Conservation (phyloP, 495 filamentous ascomycete species). For the Podospora fimiseda region DNA sequence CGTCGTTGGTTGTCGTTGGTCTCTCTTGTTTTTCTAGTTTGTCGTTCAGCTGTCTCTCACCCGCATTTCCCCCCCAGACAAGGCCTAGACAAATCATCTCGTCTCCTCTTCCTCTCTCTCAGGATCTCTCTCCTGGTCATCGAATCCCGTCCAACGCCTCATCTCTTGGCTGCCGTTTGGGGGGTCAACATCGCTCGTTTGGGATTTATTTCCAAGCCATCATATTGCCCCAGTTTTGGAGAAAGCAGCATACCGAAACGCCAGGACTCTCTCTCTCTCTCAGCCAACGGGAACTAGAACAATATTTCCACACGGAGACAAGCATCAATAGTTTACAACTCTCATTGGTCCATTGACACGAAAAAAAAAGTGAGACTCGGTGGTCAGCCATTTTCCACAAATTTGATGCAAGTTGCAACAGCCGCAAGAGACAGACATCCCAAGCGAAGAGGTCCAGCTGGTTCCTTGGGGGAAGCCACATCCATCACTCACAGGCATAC, state of each 20-base stretch:
- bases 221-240: too few relatives aligned
- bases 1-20: constrained; percentile 8
- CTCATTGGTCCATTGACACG: too few relatives aligned
- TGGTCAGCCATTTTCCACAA: background rate
- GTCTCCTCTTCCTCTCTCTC: background rate
- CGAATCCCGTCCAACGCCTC: background rate
- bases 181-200: too few relatives aligned
- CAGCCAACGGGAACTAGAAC: too few relatives aligned
- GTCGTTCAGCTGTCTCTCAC: constrained; percentile 22
- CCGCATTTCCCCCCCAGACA: constrained; percentile 17
- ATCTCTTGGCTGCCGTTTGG: constrained; percentile 4
- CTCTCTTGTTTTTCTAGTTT: too few relatives aligned
- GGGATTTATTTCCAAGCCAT: too few relatives aligned
- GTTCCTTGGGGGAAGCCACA: too few relatives aligned
- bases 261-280: too few relatives aligned
- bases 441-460: too few relatives aligned
- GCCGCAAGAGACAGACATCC: constrained; percentile 16
- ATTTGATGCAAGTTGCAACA: constrained; percentile 8
- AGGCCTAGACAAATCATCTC: constrained; percentile 14
- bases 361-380: constrained; percentile 8
- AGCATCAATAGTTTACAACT: constrained; percentile 10
- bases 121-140: constrained; percentile 5
- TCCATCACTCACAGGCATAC: background rate
- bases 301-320: constrained; percentile 7
- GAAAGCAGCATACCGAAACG: too few relatives aligned